Conservation (phyloP, 202 grass and related monocot genomes). For the Cymbopogon flexuosus region DNA sequence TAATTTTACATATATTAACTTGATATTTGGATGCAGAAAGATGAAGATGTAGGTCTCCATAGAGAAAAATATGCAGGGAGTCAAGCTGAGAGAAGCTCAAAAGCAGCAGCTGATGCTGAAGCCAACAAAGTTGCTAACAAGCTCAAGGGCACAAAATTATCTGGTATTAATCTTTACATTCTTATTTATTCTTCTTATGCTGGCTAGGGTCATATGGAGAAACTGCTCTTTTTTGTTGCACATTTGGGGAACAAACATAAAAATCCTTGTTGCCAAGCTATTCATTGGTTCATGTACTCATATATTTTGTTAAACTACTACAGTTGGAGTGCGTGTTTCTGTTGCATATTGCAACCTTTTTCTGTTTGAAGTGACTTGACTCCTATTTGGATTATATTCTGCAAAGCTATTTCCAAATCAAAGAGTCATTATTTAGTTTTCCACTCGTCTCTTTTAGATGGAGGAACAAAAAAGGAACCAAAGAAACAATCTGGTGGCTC, state of each 20-base stretch:
- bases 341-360: neutral
- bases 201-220: neutral
- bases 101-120: slow-evolving; percentile 56
- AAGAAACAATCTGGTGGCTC: slow-evolving; percentile 58
- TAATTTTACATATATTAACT: slow-evolving; percentile 13
- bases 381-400: slow-evolving; percentile 18
- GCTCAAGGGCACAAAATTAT: slow-evolving; percentile 76
- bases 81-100: slow-evolving; percentile 75
- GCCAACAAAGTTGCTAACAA: slow-evolving; percentile 52
- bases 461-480: slow-evolving; percentile 68
- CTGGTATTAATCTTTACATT: slow-evolving; percentile 37
- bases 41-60: slow-evolving; percentile 57
- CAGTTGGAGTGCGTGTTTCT: neutral
- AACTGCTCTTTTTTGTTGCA: neutral
- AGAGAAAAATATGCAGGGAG: slow-evolving; percentile 80
- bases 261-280: neutral
- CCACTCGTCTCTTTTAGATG: slow-evolving; percentile 32
- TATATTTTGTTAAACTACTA: slow-evolving; percentile 5
- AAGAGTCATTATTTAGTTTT: slow-evolving; percentile 10
- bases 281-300: neutral
- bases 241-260: neutral
- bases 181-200: neutral
- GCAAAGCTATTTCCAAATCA: slow-evolving; percentile 2
- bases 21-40: slow-evolving; percentile 56
- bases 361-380: neutral